These are phyloP conservation scores for Ustilago hordei DNA, from an alignment of 1,284 basidiomycete species.

Conservation along the genomic window DNA sequence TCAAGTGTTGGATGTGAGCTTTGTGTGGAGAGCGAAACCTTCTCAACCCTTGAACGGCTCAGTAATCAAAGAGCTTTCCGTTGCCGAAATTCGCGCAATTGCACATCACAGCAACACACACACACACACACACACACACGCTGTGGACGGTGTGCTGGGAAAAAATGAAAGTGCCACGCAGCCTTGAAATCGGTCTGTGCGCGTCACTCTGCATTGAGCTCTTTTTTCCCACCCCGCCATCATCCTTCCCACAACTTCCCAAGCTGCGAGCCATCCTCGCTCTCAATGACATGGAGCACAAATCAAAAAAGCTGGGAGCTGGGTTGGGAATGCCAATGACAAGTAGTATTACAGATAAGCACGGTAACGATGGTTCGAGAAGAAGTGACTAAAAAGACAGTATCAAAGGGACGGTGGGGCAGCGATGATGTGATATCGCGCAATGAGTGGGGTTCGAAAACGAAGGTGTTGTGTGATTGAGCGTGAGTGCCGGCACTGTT, in stretches of 20 bases:
- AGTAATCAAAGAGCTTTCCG: constrained; percentile 6
- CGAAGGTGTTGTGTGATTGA: constrained; percentile 1
- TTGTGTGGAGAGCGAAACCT: constrained; percentile 7
- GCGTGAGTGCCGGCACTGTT: neutral
- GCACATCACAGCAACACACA: constrained; percentile 1
- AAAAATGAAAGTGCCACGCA: neutral
- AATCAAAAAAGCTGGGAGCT: neutral
- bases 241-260: neutral
- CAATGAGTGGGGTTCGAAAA: constrained; percentile 7
- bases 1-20: neutral
- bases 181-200: constrained; percentile 30
- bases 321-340: constrained; percentile 6
- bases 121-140: neutral
- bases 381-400: neutral
- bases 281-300: no score
- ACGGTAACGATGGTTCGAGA: constrained; percentile 9
- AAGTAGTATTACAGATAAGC: constrained; percentile 31
- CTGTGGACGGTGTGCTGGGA: constrained; percentile 1
- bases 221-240: neutral
- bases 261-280: neutral
- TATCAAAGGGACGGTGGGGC: constrained; percentile 4
- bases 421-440: neutral
- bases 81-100: constrained; percentile 9
- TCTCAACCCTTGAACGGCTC: constrained; percentile 4
- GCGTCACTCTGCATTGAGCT: constrained; percentile 30